Percentiles rank a stretch among this genome's conserved stretches.
Evolutionary conservation across 768 basidiomycete species (phyloP).

Genomic region (Crucibulum laeve): DNA sequence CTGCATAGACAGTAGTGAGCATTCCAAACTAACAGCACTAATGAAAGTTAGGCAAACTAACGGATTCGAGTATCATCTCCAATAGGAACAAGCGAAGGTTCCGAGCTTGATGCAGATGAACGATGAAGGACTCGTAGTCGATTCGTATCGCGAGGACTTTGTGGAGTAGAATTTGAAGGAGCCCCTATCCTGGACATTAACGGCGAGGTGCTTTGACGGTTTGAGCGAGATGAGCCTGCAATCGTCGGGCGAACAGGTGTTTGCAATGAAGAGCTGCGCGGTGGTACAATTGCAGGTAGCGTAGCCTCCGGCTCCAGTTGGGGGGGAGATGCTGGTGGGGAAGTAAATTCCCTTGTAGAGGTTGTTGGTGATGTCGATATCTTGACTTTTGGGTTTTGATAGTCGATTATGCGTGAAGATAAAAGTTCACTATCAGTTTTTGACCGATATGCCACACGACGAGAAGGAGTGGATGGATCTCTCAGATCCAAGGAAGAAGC

Average conservation of each 20-base stretch:
- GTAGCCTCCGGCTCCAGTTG: constrained; percentile 2
- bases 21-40: constrained; percentile 1
- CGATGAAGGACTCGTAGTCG: constrained; percentile 64
- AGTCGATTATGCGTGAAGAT: constrained; percentile 16
- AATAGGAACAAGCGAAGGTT: constrained; percentile 69
- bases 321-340: background rate
- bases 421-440: constrained; percentile 26
- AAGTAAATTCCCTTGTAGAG: no score
- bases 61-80: constrained; percentile 46
- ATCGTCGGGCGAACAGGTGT: constrained; percentile 18
- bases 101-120: constrained; percentile 73
- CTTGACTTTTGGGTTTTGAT: constrained; percentile 11
- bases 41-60: constrained; percentile 30
- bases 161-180: constrained; percentile 17
- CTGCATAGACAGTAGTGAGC: constrained; percentile 5
- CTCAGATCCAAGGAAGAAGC: constrained; percentile 53
- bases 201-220: constrained; percentile 35
- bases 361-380: no score
- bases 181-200: constrained; percentile 39
- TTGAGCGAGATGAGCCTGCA: constrained; percentile 13
- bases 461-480: constrained; percentile 59
- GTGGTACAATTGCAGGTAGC: constrained; percentile 37
- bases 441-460: constrained; percentile 33
- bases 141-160: constrained; percentile 24
- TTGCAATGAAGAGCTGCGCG: constrained; percentile 47